phyloP scores from a whole-genome alignment of 768 basidiomycete species.

The Daedaleopsis sinensis region DNA sequence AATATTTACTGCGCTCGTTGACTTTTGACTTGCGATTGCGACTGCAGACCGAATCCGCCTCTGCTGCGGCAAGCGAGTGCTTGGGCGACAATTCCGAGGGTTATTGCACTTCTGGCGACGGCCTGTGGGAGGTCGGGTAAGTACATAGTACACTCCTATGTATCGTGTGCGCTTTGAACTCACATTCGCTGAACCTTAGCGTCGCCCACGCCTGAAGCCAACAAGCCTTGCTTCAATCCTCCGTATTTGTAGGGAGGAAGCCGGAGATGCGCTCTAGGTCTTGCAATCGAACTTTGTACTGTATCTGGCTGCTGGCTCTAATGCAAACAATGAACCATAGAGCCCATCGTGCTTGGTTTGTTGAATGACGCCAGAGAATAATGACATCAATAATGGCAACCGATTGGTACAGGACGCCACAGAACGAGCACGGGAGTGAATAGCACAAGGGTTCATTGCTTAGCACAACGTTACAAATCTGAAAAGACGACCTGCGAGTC shows the following conservation, averaged over 20 bases:
- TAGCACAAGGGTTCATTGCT: not conserved
- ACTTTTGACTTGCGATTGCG: not conserved
- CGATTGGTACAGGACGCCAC: no score
- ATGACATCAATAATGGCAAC: not conserved
- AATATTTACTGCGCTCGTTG: no score
- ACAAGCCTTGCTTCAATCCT: no score
- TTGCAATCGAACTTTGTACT: no score
- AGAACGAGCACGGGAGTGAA: not conserved
- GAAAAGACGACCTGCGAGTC: not conserved
- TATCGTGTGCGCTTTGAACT: not conserved
- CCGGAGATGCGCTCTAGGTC: no score
- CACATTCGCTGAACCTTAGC: not conserved
- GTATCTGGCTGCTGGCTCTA: no score
- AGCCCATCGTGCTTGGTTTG: not conserved
- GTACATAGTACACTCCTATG: not conserved
- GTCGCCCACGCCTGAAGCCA: conserved; percentile 8
- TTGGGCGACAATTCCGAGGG: conserved; percentile 23
- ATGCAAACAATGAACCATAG: no score
- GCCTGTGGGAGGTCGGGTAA: conserved; percentile 23
- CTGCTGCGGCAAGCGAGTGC: conserved; percentile 23
- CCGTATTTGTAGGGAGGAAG: no score
- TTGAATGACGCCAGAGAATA: not conserved
- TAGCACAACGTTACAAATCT: not conserved
- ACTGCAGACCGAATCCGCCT: conserved; percentile 14
- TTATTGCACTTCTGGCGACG: conserved; percentile 13